Evolutionary conservation across 2,329 filamentous ascomycete species (phyloP).

Genomic region (Phyllosticta paracitricarpa): DNA sequence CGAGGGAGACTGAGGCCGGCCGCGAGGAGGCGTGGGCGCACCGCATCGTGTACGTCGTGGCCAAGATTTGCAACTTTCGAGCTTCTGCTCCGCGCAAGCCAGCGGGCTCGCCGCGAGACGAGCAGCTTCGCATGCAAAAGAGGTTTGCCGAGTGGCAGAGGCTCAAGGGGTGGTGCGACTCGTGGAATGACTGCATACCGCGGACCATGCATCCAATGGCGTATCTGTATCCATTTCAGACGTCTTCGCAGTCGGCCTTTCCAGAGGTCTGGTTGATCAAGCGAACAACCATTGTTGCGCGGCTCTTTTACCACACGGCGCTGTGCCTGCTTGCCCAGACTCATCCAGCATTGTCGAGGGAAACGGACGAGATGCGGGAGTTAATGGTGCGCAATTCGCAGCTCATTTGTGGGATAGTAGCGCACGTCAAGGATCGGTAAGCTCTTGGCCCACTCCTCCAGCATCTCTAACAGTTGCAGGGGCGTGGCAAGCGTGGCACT

Average conservation of each 20-base stretch:
- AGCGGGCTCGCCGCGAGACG: conserved; percentile 45
- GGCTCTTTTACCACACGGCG: conserved; percentile 81
- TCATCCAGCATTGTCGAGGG: conserved; percentile 57
- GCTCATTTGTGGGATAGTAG: conserved; percentile 81
- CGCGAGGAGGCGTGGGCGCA: conserved; percentile 81
- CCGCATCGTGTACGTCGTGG: conserved; percentile 78
- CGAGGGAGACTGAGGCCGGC: conserved; percentile 45
- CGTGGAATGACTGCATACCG: conserved; percentile 70
- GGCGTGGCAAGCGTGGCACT: conserved; percentile 72
- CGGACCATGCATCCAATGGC: conserved; percentile 80
- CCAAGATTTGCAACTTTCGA: conserved; percentile 78
- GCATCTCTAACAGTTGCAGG: conserved; percentile 21
- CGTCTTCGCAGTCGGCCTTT: conserved; percentile 62
- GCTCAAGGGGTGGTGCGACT: conserved; percentile 71
- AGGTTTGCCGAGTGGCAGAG: conserved; percentile 67
- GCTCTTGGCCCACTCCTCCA: conserved; percentile 11
- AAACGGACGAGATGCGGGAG: conserved; percentile 57
- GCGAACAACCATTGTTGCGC: conserved; percentile 67
- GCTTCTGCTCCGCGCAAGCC: conserved; percentile 56
- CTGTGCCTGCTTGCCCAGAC: conserved; percentile 72
- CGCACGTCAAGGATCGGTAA: conserved; percentile 67
- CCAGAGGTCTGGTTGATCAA: conserved; percentile 87
- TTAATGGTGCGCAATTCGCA: conserved; percentile 66
- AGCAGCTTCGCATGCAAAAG: conserved; percentile 54
- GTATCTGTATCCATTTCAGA: conserved; percentile 60